A percentile compares a stretch with the other conserved stretches of the same genome.
Conservation (phyloP, 768 basidiomycete species). For the Pleurotus eryngii region DNA sequence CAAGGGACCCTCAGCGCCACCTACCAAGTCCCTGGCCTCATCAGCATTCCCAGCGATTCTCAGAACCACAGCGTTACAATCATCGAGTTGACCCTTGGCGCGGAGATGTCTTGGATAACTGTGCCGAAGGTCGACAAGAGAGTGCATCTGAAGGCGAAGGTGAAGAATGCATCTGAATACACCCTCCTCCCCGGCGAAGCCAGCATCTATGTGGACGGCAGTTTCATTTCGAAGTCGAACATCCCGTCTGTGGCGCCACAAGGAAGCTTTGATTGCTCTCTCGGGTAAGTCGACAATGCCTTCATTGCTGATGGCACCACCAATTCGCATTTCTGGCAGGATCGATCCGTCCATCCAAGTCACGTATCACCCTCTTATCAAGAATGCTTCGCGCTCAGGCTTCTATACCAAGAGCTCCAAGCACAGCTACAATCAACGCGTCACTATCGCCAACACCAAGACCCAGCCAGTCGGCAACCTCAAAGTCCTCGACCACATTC, state of each 20-base stretch:
- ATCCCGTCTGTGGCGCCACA: conserved; percentile 32
- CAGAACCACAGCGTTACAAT: conserved; percentile 30
- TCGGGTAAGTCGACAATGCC: conserved; percentile 26
- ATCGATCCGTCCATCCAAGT: conserved; percentile 36
- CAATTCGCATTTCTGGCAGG: conserved; percentile 13
- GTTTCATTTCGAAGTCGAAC: conserved; percentile 33
- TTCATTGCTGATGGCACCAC: background rate
- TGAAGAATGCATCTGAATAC: conserved; percentile 37
- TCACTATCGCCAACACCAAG: conserved; percentile 15
- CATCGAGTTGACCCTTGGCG: conserved; percentile 25
- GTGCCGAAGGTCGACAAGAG: conserved; percentile 33
- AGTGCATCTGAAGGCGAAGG: conserved; percentile 25
- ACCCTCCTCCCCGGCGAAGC: conserved; percentile 31
- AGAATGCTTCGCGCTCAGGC: background rate
- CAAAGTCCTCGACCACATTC: conserved; percentile 13
- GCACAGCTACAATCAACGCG: conserved; percentile 11
- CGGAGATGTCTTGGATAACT: conserved; percentile 32
- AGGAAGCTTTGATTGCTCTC: conserved; percentile 37
- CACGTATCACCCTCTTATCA: conserved; percentile 33
- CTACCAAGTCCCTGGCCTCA: conserved; percentile 28
- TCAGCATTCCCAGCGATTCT: conserved; percentile 29
- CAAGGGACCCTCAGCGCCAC: conserved; percentile 26
- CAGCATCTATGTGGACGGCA: conserved; percentile 39
- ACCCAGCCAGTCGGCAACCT: conserved; percentile 8
- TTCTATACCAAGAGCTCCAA: conserved; percentile 2